Conservation (phyloP, 495 filamentous ascomycete species). For the Wilcoxina mikolae region DNA sequence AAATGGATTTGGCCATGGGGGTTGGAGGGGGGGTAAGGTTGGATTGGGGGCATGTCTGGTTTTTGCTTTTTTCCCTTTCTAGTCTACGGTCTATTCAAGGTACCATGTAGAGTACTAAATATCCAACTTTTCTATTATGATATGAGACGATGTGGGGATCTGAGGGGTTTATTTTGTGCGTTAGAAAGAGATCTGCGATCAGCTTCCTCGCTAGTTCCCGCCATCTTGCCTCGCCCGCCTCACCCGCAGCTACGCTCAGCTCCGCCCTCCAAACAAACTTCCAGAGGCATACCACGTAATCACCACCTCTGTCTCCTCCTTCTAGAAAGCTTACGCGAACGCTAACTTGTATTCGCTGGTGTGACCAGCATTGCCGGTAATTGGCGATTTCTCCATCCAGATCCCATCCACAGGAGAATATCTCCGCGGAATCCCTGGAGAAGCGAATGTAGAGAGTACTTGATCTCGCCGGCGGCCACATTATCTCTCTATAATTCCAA, state of each 20-base stretch:
- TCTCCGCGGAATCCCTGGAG: not conserved
- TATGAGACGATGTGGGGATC: not conserved
- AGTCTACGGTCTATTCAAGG: no score
- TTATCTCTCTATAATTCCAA: not conserved
- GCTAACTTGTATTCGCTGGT: not conserved
- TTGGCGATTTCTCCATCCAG: not conserved
- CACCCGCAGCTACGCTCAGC: not conserved
- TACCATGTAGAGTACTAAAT: no score
- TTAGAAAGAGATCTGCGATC: not conserved
- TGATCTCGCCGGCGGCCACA: not conserved
- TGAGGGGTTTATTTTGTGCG: not conserved
- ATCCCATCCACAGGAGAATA: not conserved
- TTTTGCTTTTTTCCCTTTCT: no score
- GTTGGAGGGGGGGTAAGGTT: not conserved
- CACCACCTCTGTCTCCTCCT: not conserved
- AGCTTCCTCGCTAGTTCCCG: not conserved
- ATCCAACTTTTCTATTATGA: no score
- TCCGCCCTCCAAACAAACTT: not conserved
- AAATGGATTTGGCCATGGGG: not conserved
- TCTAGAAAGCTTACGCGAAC: not conserved
- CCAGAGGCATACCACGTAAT: not conserved
- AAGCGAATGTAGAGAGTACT: not conserved
- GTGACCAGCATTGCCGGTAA: not conserved
- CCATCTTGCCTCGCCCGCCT: not conserved
- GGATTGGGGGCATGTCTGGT: not conserved